phyloP scores from a whole-genome alignment of 345 rosid genomes.

The Cardiospermum halicacabum region DNA sequence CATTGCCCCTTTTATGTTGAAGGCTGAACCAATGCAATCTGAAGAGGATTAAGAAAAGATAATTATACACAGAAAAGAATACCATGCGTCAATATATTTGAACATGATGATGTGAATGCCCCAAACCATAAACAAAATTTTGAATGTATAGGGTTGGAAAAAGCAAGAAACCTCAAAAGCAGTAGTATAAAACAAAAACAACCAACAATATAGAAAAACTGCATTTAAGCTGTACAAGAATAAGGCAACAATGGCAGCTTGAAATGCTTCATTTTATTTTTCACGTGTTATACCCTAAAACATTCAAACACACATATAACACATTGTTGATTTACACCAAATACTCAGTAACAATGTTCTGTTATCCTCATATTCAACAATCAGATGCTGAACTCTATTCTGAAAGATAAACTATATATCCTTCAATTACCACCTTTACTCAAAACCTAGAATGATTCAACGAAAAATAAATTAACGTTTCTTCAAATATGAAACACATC shows the following conservation, averaged over 20 bases:
- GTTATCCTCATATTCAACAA: not conserved
- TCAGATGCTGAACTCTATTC: not conserved
- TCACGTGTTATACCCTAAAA: not conserved
- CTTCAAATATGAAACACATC: no score
- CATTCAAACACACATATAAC: not conserved
- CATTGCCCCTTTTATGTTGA: constrained; percentile 93
- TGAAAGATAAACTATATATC: not conserved
- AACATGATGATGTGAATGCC: not conserved
- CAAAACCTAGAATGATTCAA: not conserved
- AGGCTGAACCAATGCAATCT: constrained; percentile 99
- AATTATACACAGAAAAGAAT: constrained; percentile 1
- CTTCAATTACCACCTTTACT: not conserved
- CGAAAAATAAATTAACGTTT: no score
- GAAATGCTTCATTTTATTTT: not conserved
- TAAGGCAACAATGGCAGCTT: not conserved
- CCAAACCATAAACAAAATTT: not conserved
- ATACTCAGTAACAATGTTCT: not conserved
- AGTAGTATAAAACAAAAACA: not conserved
- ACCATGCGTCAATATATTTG: not conserved
- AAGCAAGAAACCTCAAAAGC: not conserved
- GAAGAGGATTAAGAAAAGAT: constrained; percentile 19
- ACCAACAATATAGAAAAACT: not conserved
- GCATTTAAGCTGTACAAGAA: not conserved
- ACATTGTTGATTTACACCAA: not conserved
- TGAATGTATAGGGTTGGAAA: not conserved